These are phyloP conservation scores for Raphanus raphanistrum DNA, from an alignment of 345 rosid species.

Conservation along the genomic window DNA sequence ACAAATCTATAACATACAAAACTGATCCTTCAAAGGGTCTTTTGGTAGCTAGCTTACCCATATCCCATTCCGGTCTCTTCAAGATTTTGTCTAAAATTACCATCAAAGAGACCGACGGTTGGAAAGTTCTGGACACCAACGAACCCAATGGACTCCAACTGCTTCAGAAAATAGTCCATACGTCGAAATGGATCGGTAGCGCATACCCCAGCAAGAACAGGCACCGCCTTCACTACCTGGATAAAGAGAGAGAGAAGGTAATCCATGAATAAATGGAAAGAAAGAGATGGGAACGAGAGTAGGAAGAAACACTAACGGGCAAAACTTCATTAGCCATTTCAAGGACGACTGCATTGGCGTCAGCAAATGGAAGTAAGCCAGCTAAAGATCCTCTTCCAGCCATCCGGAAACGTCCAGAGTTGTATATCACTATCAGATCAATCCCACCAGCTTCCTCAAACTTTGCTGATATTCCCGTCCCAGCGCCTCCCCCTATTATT, in stretches of 20 bases:
- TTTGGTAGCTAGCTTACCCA: conserved; percentile 48
- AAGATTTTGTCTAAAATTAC: conserved; percentile 88
- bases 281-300: not conserved
- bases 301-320: conserved; percentile 53
- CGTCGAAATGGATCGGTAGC: conserved; percentile 93
- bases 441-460: conserved; percentile 99
- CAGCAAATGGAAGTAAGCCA: conserved; percentile 90
- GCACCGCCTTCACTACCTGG: conserved; percentile 79
- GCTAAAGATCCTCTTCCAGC: conserved; percentile 98
- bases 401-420: conserved; percentile 97
- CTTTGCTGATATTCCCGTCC: conserved; percentile 97
- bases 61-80: conserved; percentile 99
- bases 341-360: conserved; percentile 85
- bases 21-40: conserved; percentile 13
- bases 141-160: conserved; percentile 84
- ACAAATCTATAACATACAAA: not conserved
- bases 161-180: conserved; percentile 82
- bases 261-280: not conserved
- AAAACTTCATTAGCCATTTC: conserved; percentile 96
- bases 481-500: conserved; percentile 96
- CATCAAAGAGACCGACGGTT: conserved; percentile 94
- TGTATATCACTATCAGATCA: conserved; percentile 82
- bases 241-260: not conserved
- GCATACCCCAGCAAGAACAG: conserved; percentile 96
- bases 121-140: conserved; percentile 95